These are phyloP conservation scores for Magnusiomyces ingens DNA, from an alignment of 1,139 yeast species.

Conservation along the genomic window DNA sequence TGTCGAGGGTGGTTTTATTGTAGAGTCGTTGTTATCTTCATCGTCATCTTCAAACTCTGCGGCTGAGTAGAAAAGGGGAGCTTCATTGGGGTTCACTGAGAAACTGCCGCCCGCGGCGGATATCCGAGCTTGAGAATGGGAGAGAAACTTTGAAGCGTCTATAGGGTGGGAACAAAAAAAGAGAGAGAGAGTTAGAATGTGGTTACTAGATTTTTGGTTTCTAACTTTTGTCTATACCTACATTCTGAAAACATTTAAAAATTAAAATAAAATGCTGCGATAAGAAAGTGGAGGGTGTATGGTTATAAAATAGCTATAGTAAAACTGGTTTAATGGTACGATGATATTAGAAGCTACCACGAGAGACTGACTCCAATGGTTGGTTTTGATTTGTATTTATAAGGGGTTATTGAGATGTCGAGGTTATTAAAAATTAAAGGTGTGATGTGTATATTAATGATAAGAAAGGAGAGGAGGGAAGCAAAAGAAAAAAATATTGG, in stretches of 20 bases:
- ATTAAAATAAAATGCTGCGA: neutral
- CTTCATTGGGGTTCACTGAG: constrained; percentile 16
- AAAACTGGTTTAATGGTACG: no score
- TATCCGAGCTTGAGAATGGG: constrained; percentile 32
- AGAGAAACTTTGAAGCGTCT: constrained; percentile 37
- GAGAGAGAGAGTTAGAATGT: constrained; percentile 12
- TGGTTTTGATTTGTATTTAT: neutral
- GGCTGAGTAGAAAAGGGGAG: constrained; percentile 31
- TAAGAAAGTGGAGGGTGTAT: no score
- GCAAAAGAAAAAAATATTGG: no score
- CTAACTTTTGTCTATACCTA: constrained; percentile 16
- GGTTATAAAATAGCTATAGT: no score
- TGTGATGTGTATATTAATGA: no score
- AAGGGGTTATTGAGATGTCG: neutral
- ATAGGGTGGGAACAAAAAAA: neutral
- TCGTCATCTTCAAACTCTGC: constrained; percentile 24
- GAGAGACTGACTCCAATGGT: no score
- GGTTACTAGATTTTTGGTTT: neutral
- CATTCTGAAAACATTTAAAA: constrained; percentile 28
- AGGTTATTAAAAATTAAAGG: neutral
- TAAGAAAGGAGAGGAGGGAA: no score
- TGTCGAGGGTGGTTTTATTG: no score
- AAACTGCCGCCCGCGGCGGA: constrained; percentile 17
- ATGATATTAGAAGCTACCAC: no score
- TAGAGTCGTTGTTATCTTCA: constrained; percentile 14